Evolutionary conservation across 164 flowering plant species (phyloP).

Genomic region (Cinnamomum micranthum): DNA sequence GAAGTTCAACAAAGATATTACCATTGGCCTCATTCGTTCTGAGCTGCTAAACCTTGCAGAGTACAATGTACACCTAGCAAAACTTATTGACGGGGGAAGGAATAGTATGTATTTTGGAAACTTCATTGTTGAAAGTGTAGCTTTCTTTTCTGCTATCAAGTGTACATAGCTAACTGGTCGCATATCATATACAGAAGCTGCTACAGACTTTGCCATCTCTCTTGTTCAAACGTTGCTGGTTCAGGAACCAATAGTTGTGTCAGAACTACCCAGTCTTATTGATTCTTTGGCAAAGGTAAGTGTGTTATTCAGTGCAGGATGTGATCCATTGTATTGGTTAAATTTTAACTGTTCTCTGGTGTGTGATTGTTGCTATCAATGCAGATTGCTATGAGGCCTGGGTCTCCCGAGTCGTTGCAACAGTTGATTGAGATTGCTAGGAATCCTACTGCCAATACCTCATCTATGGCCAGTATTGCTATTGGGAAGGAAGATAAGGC

Average conservation of each 20-base stretch:
- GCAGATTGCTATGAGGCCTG: conserved; percentile 89
- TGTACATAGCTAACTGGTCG: conserved; percentile 9
- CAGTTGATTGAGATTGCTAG: conserved; percentile 76
- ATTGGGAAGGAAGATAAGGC: conserved; percentile 63
- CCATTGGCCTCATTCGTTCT: conserved; percentile 73
- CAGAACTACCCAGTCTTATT: conserved; percentile 83
- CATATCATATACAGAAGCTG: conserved; percentile 63
- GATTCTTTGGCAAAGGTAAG: conserved; percentile 94
- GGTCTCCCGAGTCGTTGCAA: conserved; percentile 78
- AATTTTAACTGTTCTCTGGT: background rate
- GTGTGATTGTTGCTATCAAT: conserved; percentile 1
- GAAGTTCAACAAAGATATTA: conserved; percentile 83
- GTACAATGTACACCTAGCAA: conserved; percentile 90
- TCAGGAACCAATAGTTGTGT: conserved; percentile 62
- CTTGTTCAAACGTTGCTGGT: conserved; percentile 68
- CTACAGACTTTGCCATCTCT: conserved; percentile 80
- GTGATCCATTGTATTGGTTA: background rate
- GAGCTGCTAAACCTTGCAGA: conserved; percentile 86
- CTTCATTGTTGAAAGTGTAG: background rate
- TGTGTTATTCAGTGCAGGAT: background rate
- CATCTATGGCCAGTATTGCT: conserved; percentile 27
- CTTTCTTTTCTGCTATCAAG: background rate
- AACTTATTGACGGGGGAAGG: conserved; percentile 92
- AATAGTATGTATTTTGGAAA: conserved; percentile 54
- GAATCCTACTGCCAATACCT: conserved; percentile 55